These are phyloP conservation scores for Tripterygium wilfordii DNA, from an alignment of 177 flowering plant species.

Conservation along the genomic window DNA sequence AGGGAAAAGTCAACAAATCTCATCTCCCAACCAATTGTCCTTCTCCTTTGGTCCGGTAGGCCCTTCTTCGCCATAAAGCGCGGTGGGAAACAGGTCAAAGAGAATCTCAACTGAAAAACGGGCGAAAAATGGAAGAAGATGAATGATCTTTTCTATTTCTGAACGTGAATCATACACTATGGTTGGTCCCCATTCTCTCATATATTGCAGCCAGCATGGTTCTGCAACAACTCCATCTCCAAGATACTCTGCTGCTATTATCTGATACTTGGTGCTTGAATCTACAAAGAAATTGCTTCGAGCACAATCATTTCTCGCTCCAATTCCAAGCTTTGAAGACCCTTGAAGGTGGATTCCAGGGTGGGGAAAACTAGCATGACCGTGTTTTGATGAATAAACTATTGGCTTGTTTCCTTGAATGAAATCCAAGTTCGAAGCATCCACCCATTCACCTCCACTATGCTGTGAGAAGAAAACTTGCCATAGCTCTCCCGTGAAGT, in stretches of 20 bases:
- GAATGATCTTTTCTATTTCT: constrained; percentile 25
- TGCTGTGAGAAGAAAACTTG: constrained; percentile 28
- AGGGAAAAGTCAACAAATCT: constrained; percentile 31
- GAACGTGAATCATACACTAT: constrained; percentile 24
- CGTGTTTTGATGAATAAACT: constrained; percentile 26
- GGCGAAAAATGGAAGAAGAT: constrained; percentile 28
- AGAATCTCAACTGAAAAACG: constrained; percentile 38
- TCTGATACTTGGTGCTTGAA: constrained; percentile 25
- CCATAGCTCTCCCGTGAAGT: constrained; percentile 50
- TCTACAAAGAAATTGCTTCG: constrained; percentile 22
- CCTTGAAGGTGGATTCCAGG: constrained; percentile 33
- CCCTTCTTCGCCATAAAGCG: constrained; percentile 56
- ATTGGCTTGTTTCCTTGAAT: constrained; percentile 28
- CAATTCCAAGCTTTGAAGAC: constrained; percentile 27
- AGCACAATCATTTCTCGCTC: constrained; percentile 32
- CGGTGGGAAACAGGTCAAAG: constrained; percentile 38
- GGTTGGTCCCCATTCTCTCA: constrained; percentile 44
- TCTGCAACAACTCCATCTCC: constrained; percentile 27
- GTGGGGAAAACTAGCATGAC: constrained; percentile 32
- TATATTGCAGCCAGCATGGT: constrained; percentile 34
- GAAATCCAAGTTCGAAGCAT: constrained; percentile 30
- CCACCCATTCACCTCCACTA: constrained; percentile 33
- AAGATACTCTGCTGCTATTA: constrained; percentile 37
- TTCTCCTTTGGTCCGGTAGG: constrained; percentile 68
- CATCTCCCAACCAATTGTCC: constrained; percentile 56